phyloP scores from a whole-genome alignment of 257 asterid genomes.

The Nicotiana otophora region DNA sequence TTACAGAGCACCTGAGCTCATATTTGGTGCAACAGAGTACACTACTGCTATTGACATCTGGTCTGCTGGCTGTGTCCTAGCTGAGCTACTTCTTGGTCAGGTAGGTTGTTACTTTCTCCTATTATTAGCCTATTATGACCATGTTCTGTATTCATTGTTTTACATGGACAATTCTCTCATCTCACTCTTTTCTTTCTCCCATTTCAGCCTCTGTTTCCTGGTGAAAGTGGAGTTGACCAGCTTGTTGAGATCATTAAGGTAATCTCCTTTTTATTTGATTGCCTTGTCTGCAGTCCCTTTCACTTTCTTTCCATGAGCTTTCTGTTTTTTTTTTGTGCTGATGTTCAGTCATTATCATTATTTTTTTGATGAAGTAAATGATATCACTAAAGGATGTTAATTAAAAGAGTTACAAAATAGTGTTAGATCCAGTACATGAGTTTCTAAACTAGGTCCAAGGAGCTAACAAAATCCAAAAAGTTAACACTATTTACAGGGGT shows the following conservation, averaged over 20 bases:
- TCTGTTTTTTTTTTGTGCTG: not conserved
- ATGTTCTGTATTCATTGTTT: not conserved
- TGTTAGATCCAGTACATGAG: no score
- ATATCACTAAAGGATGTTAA: no score
- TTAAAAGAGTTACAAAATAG: no score
- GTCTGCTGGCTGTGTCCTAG: conserved; percentile 57
- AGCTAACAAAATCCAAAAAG: no score
- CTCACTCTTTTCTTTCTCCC: conserved; percentile 2
- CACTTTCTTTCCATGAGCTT: not conserved
- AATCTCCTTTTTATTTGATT: not conserved
- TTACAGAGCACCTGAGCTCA: conserved; percentile 57
- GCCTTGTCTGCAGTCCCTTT: not conserved
- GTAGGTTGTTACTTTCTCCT: conserved; percentile 18
- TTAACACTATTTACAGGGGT: no score
- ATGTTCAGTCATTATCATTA: not conserved
- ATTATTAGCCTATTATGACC: not conserved
- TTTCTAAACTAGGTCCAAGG: no score
- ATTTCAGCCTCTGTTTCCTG: conserved; percentile 88
- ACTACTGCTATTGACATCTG: conserved; percentile 48
- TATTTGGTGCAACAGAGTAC: conserved; percentile 54
- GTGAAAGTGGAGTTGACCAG: conserved; percentile 99
- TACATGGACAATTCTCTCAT: not conserved
- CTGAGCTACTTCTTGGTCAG: conserved; percentile 54
- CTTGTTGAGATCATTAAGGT: conserved; percentile 98
- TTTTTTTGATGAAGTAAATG: no score